Conservation (phyloP, 495 filamentous ascomycete genomes). For the Penicillium bialowiezense region DNA sequence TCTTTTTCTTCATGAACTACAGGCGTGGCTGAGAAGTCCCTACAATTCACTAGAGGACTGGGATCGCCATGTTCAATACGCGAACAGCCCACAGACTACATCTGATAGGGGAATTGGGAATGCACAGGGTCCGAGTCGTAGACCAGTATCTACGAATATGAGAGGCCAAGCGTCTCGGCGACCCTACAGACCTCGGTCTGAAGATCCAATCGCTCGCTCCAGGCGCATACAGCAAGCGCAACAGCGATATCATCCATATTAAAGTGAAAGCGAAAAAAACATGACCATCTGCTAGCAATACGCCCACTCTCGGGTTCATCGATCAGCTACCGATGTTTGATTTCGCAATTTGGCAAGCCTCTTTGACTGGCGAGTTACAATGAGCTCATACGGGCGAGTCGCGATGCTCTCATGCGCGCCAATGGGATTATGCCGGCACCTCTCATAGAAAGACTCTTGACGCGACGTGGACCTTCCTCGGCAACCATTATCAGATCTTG, state of each 20-base stretch:
- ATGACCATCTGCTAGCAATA: background rate
- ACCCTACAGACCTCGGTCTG: constrained; percentile 13
- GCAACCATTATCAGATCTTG: too few relatives aligned
- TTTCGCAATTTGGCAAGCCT: too few relatives aligned
- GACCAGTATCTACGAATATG: constrained; percentile 16
- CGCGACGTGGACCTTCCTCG: too few relatives aligned
- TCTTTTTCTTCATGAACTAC: constrained; percentile 82
- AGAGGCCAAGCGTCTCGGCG: constrained; percentile 1
- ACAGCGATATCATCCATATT: constrained; percentile 43
- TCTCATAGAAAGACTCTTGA: too few relatives aligned
- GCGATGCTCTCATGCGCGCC: too few relatives aligned
- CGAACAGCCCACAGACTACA: constrained; percentile 14
- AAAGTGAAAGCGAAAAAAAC: background rate
- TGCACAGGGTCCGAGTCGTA: constrained; percentile 5
- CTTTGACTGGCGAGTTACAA: too few relatives aligned
- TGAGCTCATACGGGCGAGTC: too few relatives aligned
- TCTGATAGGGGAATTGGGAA: background rate
- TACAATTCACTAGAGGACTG: constrained; percentile 66
- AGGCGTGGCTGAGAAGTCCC: constrained; percentile 78
- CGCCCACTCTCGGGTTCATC: too few relatives aligned
- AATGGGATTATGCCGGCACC: too few relatives aligned
- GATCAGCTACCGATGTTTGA: too few relatives aligned
- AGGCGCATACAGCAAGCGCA: constrained; percentile 29
- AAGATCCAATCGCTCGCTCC: constrained; percentile 19
- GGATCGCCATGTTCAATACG: constrained; percentile 81